These are phyloP conservation scores for Grammothele lineata DNA, from an alignment of 768 basidiomycete species.

Conservation along the genomic window DNA sequence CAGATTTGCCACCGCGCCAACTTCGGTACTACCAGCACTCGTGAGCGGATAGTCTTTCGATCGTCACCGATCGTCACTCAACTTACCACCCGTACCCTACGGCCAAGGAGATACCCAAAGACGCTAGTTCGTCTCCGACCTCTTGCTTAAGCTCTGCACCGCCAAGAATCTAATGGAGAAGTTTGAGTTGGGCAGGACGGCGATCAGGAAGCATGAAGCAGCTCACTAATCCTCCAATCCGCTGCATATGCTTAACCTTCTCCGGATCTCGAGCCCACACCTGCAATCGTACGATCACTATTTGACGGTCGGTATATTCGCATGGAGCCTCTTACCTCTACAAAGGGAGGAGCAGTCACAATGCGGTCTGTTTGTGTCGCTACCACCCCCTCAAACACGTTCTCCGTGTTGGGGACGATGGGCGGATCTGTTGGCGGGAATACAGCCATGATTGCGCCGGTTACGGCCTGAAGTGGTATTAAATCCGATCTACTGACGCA, in stretches of 20 bases:
- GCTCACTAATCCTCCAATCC: constrained; percentile 9
- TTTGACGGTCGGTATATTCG: background rate
- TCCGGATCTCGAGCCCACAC: constrained; percentile 12
- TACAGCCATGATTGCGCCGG: constrained; percentile 16
- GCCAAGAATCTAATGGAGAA: background rate
- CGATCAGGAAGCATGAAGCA: background rate
- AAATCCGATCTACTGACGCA: no score
- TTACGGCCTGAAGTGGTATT: background rate
- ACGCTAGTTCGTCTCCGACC: constrained; percentile 3
- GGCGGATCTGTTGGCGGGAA: constrained; percentile 21
- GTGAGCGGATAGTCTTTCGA: background rate
- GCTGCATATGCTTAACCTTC: constrained; percentile 7
- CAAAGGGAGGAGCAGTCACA: constrained; percentile 6
- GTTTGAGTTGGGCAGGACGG: background rate
- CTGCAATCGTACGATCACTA: background rate
- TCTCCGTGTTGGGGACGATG: constrained; percentile 16
- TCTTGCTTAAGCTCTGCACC: constrained; percentile 4
- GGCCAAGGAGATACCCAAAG: constrained; percentile 4
- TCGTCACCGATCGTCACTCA: background rate
- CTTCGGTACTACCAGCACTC: constrained; percentile 9
- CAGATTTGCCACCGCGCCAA: constrained; percentile 1
- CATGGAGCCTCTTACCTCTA: constrained; percentile 6
- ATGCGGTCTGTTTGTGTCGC: constrained; percentile 1
- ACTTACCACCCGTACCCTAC: constrained; percentile 5
- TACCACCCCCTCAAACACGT: background rate